phyloP scores from a whole-genome alignment of 2,329 filamentous ascomycete genomes.

The Fusarium staphyleae region DNA sequence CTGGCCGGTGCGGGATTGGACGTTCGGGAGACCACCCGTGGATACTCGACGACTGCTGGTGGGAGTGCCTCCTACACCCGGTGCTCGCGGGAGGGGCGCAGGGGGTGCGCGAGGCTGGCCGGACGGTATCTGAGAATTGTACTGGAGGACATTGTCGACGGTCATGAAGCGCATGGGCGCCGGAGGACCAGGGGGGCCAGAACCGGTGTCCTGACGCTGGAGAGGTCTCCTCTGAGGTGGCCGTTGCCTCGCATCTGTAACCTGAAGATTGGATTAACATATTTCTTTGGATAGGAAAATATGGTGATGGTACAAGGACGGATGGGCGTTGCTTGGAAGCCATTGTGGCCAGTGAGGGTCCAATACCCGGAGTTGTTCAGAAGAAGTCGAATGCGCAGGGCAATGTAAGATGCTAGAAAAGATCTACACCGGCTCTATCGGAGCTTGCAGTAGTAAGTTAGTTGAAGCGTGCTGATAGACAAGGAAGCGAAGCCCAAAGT shows the following conservation, averaged over 20 bases:
- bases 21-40: slow-evolving; percentile 51
- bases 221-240: slow-evolving; percentile 44
- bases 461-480: slow-evolving; percentile 10
- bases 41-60: slow-evolving; percentile 40
- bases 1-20: slow-evolving; percentile 57
- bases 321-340: slow-evolving; percentile 63
- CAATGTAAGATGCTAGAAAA: neutral
- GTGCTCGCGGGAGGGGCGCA: slow-evolving; percentile 50
- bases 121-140: slow-evolving; percentile 93
- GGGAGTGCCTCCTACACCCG: slow-evolving; percentile 23
- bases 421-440: neutral
- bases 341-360: slow-evolving; percentile 42
- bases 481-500: slow-evolving; percentile 22
- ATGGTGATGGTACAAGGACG: slow-evolving; percentile 58
- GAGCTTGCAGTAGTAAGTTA: slow-evolving; percentile 1
- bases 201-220: slow-evolving; percentile 45
- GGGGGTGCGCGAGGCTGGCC: slow-evolving; percentile 83
- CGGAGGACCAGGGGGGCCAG: slow-evolving; percentile 41
- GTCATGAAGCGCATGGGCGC: slow-evolving; percentile 77
- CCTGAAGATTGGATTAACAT: slow-evolving; percentile 39
- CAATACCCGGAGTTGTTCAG: neutral
- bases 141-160: slow-evolving; percentile 94
- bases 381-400: neutral
- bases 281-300: slow-evolving; percentile 14
- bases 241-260: slow-evolving; percentile 51